Conservation (phyloP, 179 eudicot genomes). For the Beta macrorhiza region DNA sequence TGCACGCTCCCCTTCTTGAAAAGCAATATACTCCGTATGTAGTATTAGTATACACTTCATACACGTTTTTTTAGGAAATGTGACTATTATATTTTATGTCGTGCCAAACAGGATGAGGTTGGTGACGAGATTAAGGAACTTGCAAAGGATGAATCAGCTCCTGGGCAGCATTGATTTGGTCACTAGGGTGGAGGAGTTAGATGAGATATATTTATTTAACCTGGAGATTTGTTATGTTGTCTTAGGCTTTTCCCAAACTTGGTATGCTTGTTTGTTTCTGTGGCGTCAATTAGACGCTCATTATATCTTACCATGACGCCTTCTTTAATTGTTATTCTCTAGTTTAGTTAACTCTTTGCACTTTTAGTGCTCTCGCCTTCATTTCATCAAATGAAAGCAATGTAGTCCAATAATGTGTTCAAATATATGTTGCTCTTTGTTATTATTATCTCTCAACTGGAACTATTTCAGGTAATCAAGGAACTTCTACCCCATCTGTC, state of each 20-base stretch:
- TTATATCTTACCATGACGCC: constrained; percentile 2
- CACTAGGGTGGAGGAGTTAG: background rate
- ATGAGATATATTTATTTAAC: constrained; percentile 23
- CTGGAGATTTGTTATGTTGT: constrained; percentile 9
- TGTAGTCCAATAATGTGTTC: constrained; percentile 16
- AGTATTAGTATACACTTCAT: too few species aligned
- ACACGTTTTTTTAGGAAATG: background rate
- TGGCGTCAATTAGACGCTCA: constrained; percentile 13
- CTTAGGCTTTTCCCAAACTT: constrained; percentile 16
- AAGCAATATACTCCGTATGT: background rate
- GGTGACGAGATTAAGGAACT: constrained; percentile 79
- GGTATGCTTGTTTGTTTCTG: constrained; percentile 14
- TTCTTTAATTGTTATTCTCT: constrained; percentile 12
- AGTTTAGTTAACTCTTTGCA: constrained; percentile 1
- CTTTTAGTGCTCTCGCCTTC: background rate
- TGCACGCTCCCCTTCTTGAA: background rate
- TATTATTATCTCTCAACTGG: background rate
- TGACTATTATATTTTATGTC: background rate
- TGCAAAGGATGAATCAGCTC: constrained; percentile 33
- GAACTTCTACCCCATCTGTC: background rate
- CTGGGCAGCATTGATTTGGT: constrained; percentile 17
- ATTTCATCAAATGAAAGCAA: constrained; percentile 17
- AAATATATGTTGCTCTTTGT: background rate
- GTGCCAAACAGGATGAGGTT: constrained; percentile 47
- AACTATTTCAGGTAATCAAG: background rate